Evolutionary conservation across 257 asterid species (phyloP).

Genomic region (Solanum tarapatanum): DNA sequence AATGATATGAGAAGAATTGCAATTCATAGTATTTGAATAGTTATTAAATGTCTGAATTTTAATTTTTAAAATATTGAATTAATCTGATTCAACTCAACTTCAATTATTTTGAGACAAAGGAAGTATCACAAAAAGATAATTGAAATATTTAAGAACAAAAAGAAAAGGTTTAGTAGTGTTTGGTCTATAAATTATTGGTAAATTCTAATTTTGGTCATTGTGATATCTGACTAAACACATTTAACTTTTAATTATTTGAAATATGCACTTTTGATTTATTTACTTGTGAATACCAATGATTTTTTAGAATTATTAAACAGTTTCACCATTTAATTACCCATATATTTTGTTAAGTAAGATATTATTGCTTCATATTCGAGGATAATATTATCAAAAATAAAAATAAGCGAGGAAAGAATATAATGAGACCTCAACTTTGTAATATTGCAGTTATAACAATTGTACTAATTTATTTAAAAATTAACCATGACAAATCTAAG

Average conservation of each 20-base stretch:
- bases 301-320: not conserved
- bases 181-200: not conserved
- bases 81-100: not conserved
- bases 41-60: not conserved
- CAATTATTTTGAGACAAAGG: not conserved
- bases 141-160: not conserved
- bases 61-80: not conserved
- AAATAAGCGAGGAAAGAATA: not conserved
- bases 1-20: not conserved
- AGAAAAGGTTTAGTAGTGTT: not conserved
- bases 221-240: not conserved
- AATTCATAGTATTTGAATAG: not conserved
- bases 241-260: not conserved
- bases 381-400: not conserved
- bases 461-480: not conserved
- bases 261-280: not conserved
- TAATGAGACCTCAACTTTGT: not conserved
- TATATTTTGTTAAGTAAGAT: not conserved
- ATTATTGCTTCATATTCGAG: not conserved
- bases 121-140: not conserved
- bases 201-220: not conserved
- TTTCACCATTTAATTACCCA: not conserved
- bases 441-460: not conserved
- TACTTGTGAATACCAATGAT: not conserved
- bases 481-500: not conserved